Percentiles rank a stretch among this genome's conserved stretches.
These are phyloP conservation scores for Colletotrichum echinochloae DNA, from an alignment of 2,329 filamentous ascomycete genomes.

Conservation along the genomic window DNA sequence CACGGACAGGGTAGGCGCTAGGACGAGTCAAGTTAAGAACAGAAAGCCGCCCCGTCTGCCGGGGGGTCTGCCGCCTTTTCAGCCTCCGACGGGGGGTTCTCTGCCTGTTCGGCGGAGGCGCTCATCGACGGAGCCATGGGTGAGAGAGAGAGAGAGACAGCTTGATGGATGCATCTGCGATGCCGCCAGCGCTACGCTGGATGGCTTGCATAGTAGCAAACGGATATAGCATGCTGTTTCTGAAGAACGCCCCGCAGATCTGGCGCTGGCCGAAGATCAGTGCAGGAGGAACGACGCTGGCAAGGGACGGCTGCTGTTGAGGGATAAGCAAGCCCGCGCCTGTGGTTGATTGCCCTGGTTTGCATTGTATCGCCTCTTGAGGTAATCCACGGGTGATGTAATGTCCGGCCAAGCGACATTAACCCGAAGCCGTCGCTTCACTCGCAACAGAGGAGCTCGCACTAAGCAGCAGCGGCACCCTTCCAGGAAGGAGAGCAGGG, in stretches of 20 bases:
- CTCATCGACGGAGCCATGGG: constrained; percentile 20
- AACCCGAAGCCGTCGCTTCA: constrained; percentile 6
- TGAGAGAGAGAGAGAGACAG: not conserved
- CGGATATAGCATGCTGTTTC: not conserved
- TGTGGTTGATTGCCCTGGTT: constrained; percentile 1
- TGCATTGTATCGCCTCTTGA: constrained; percentile 15
- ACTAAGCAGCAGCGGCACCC: constrained; percentile 20
- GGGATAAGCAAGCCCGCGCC: constrained; percentile 5
- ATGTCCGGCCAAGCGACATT: not conserved
- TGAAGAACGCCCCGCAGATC: constrained; percentile 4
- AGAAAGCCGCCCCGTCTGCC: constrained; percentile 29
- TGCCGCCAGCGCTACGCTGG: constrained; percentile 13
- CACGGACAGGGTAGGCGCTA: constrained; percentile 28
- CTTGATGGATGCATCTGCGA: constrained; percentile 12
- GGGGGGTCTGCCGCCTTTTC: constrained; percentile 29
- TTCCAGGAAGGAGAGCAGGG: constrained; percentile 12
- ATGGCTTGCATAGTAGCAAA: constrained; percentile 11
- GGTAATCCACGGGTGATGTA: constrained; percentile 19
- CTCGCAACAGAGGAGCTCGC: constrained; percentile 14
- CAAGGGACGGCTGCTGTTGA: constrained; percentile 8
- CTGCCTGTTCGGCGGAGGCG: constrained; percentile 22
- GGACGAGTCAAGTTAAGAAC: constrained; percentile 31
- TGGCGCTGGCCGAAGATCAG: constrained; percentile 12
- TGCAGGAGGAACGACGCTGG: constrained; percentile 8
- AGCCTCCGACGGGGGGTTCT: constrained; percentile 29